phyloP scores from a whole-genome alignment of 2,329 filamentous ascomycete species.

The Diaporthe eres region DNA sequence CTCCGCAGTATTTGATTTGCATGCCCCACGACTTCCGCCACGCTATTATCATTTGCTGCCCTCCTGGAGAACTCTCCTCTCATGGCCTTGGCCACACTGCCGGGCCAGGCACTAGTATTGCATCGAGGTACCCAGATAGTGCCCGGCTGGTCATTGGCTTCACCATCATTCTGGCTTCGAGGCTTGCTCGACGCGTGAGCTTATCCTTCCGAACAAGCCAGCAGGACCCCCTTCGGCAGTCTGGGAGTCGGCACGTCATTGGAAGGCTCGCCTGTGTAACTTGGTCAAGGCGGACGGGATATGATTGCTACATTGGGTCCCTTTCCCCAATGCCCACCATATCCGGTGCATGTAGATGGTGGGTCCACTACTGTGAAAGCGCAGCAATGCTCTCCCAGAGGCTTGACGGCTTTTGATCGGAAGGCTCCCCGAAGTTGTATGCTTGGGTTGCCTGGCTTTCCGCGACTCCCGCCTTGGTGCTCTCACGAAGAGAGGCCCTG shows the following conservation, averaged over 20 bases:
- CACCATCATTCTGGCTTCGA: neutral
- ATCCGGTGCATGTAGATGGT: neutral
- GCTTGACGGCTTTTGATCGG: neutral
- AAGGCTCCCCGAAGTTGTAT: neutral
- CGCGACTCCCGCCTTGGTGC: slow-evolving; percentile 15
- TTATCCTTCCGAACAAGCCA: neutral
- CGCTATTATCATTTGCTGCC: neutral
- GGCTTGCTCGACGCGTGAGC: neutral
- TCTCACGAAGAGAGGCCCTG: neutral
- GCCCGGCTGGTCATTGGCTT: neutral
- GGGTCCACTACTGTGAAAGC: neutral
- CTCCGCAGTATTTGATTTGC: neutral
- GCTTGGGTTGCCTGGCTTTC: neutral
- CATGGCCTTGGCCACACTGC: neutral
- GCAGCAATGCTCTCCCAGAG: neutral
- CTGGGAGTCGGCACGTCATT: slow-evolving; percentile 1
- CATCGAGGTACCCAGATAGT: neutral
- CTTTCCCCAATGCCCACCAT: neutral
- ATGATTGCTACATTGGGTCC: neutral
- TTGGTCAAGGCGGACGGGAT: neutral
- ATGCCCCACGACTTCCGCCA: neutral
- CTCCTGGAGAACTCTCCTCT: neutral
- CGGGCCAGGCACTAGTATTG: neutral
- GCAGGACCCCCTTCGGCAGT: neutral
- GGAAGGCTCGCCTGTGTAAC: neutral